Percentiles rank a stretch among this genome's conserved stretches.
Conservation (phyloP, 148 eudicot species). For the Nepenthes gracilis region DNA sequence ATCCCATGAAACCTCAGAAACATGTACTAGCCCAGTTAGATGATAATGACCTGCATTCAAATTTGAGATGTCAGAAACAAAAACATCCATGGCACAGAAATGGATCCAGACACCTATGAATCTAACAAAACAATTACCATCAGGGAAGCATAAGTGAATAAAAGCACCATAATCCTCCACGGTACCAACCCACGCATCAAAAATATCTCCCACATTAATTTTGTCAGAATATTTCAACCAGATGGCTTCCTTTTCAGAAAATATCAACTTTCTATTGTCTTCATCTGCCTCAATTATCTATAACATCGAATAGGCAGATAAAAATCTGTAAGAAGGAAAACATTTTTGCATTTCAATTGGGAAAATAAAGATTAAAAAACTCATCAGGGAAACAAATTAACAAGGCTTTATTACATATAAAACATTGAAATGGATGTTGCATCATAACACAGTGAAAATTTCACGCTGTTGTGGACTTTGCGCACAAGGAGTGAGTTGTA, state of each 20-base stretch:
- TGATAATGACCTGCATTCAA: slow-evolving; percentile 57
- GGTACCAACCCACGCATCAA: slow-evolving; percentile 58
- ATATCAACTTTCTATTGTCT: slow-evolving; percentile 51
- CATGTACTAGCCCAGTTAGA: slow-evolving; percentile 89
- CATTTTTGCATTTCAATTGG: background rate
- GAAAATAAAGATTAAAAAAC: no score
- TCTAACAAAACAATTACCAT: slow-evolving; percentile 33
- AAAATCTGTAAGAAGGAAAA: background rate
- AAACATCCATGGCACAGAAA: background rate
- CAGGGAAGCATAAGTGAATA: slow-evolving; percentile 65
- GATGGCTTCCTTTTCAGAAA: slow-evolving; percentile 82
- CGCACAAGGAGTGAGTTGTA: no score
- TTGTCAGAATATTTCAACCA: slow-evolving; percentile 59
- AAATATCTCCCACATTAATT: slow-evolving; percentile 56
- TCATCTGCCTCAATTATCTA: slow-evolving; percentile 68
- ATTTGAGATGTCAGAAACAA: slow-evolving; percentile 7
- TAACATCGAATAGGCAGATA: slow-evolving; percentile 3
- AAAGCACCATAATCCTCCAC: slow-evolving; percentile 95
- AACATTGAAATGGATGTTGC: no score
- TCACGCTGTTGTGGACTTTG: no score
- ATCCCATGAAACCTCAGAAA: slow-evolving; percentile 98
- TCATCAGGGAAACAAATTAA: no score
- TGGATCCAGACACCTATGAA: background rate
- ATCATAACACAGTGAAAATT: no score
- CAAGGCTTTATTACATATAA: no score